Evolutionary conservation across 2,329 filamentous ascomycete species (phyloP).

Genomic region (Epicoccum sorghinum): DNA sequence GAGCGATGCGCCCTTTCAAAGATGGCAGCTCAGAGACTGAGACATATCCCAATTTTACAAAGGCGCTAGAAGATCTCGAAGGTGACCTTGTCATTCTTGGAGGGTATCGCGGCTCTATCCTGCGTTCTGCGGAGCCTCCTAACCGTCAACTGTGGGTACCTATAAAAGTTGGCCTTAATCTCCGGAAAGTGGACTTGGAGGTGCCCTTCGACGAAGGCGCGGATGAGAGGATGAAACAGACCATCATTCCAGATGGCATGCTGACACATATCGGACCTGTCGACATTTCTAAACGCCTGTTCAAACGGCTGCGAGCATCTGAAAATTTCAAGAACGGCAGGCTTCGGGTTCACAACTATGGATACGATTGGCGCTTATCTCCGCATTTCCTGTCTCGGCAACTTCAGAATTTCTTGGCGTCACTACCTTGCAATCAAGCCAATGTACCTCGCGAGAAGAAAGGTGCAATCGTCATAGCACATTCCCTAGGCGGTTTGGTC

Average conservation of each 20-base stretch:
- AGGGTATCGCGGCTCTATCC: constrained; percentile 87
- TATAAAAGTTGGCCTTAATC: constrained; percentile 88
- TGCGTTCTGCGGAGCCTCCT: constrained; percentile 80
- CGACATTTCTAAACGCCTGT: constrained; percentile 82
- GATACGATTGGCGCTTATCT: constrained; percentile 92
- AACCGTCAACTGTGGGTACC: constrained; percentile 93
- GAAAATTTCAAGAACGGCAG: constrained; percentile 74
- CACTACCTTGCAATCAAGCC: constrained; percentile 74
- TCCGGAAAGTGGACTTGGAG: constrained; percentile 89
- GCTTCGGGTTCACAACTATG: constrained; percentile 84
- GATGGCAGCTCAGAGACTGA: constrained; percentile 34
- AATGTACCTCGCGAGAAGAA: constrained; percentile 58
- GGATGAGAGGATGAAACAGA: constrained; percentile 80
- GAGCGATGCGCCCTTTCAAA: constrained; percentile 20
- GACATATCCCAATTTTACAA: constrained; percentile 58
- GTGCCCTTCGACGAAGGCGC: constrained; percentile 82
- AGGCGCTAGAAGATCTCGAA: constrained; percentile 70
- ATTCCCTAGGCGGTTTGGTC: constrained; percentile 86
- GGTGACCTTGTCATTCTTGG: constrained; percentile 90
- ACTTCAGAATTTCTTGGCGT: constrained; percentile 75
- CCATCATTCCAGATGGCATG: constrained; percentile 86
- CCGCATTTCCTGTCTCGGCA: constrained; percentile 75
- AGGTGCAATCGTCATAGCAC: constrained; percentile 82
- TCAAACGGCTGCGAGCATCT: constrained; percentile 76
- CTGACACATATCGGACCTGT: constrained; percentile 90